phyloP scores from a whole-genome alignment of 108 stramenopile species.

The Parietichytrium sp. region DNA sequence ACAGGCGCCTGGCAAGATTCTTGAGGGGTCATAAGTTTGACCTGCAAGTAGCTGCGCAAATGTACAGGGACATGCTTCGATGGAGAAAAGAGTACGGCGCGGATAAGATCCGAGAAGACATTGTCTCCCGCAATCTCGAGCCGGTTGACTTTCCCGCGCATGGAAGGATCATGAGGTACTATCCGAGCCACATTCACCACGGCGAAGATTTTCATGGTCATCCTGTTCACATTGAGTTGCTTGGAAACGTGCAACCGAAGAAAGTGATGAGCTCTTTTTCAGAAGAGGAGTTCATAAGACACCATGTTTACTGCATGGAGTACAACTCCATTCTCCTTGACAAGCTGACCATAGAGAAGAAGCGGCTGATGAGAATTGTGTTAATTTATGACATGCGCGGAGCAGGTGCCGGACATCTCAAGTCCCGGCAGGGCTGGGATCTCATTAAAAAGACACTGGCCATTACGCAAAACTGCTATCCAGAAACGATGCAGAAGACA shows the following conservation, averaged over 20 bases:
- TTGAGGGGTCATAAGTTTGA: constrained; percentile 30
- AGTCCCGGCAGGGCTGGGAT: background rate
- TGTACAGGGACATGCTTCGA: background rate
- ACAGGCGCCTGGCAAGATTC: background rate
- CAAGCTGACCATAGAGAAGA: background rate
- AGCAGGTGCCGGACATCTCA: background rate
- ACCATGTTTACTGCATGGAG: constrained; percentile 20
- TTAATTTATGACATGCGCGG: constrained; percentile 2
- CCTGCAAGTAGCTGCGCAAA: background rate
- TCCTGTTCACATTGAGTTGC: background rate
- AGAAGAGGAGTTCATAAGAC: background rate
- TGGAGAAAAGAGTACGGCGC: background rate
- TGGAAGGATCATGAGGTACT: background rate
- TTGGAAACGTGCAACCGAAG: background rate
- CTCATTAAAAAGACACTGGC: background rate
- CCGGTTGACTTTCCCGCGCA: constrained; percentile 26
- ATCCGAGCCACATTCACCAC: background rate
- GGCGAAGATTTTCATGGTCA: background rate
- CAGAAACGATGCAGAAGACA: background rate
- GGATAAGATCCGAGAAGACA: background rate
- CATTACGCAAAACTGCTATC: constrained; percentile 27
- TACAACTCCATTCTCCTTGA: background rate
- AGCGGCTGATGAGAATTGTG: background rate
- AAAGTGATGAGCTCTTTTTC: constrained; percentile 1
- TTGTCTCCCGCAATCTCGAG: background rate